A percentile compares a stretch with the other conserved stretches of the same genome.
Evolutionary conservation across 805 yeast species (phyloP).

Genomic region (Yueomyces sinensis): DNA sequence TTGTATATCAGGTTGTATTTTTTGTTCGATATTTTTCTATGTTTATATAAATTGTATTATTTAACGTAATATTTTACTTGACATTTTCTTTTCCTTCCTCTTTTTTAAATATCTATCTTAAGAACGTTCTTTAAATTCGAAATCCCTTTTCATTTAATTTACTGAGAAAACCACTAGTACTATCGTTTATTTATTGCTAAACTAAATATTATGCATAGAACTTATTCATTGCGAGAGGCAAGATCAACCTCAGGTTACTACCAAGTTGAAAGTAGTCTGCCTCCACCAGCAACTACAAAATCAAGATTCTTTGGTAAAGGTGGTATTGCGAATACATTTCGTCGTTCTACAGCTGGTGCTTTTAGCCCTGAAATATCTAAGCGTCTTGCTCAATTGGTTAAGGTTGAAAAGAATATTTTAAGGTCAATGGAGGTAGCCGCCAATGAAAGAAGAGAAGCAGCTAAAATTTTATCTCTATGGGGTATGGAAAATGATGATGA

Average conservation of each 20-base stretch:
- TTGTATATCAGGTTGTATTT: too few species aligned
- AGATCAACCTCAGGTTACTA: constrained; percentile 99
- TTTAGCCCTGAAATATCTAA: constrained; percentile 72
- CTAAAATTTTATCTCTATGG: constrained; percentile 74
- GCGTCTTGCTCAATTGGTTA: constrained; percentile 60
- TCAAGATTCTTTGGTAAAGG: constrained; percentile 85
- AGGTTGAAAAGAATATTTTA: constrained; percentile 73
- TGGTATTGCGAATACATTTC: constrained; percentile 38
- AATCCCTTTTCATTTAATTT: too few species aligned
- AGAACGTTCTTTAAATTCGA: too few species aligned
- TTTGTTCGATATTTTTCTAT: too few species aligned
- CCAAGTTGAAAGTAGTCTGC: constrained; percentile 42
- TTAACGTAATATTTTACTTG: too few species aligned
- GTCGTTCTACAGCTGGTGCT: constrained; percentile 65
- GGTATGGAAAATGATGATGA: constrained; percentile 82
- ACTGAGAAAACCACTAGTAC: too few species aligned
- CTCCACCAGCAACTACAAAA: constrained; percentile 76
- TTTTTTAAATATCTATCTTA: too few species aligned
- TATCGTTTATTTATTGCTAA: too few species aligned
- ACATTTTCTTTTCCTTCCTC: too few species aligned
- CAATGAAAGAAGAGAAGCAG: constrained; percentile 68
- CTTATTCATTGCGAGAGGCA: constrained; percentile 86
- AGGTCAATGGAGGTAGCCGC: constrained; percentile 68
- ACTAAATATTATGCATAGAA: constrained; percentile 82
- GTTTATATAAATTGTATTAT: too few species aligned